phyloP scores from a whole-genome alignment of 805 yeast species.

The Scheffersomyces lignosus region DNA sequence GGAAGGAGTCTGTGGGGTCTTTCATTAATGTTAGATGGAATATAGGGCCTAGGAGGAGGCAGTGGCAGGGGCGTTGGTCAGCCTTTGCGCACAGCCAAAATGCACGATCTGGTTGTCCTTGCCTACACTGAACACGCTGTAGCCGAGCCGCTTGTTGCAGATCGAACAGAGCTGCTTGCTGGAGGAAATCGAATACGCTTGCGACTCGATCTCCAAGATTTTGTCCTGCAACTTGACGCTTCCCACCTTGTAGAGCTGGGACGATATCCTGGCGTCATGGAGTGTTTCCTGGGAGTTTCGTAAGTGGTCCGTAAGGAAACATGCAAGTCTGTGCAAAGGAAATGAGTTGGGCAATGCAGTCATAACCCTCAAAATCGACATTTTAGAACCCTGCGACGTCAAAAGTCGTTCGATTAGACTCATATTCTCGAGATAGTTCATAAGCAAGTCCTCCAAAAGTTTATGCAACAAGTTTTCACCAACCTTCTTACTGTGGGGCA shows the following conservation, averaged over 20 bases:
- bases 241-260: constrained; percentile 55
- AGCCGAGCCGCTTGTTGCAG: constrained; percentile 59
- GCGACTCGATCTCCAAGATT: constrained; percentile 38
- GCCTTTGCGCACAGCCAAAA: constrained; percentile 50
- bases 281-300: constrained; percentile 38
- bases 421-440: constrained; percentile 32
- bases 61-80: too few relatives aligned
- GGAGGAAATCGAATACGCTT: constrained; percentile 38
- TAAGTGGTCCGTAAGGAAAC: constrained; percentile 47
- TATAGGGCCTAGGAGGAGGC: too few relatives aligned
- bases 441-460: constrained; percentile 49
- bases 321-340: constrained; percentile 42
- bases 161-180: constrained; percentile 50
- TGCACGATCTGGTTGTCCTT: constrained; percentile 51
- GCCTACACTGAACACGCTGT: constrained; percentile 51
- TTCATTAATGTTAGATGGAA: too few relatives aligned
- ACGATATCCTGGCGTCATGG: constrained; percentile 42
- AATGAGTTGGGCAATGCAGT: constrained; percentile 52
- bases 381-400: constrained; percentile 45
- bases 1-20: background rate
- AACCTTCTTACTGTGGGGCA: constrained; percentile 26
- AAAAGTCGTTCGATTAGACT: constrained; percentile 43
- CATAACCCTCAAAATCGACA: constrained; percentile 47
- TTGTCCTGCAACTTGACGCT: constrained; percentile 47
- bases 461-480: constrained; percentile 51